Conservation (phyloP, 2,329 filamentous ascomycete genomes). For the Clonostachys byssicola region DNA sequence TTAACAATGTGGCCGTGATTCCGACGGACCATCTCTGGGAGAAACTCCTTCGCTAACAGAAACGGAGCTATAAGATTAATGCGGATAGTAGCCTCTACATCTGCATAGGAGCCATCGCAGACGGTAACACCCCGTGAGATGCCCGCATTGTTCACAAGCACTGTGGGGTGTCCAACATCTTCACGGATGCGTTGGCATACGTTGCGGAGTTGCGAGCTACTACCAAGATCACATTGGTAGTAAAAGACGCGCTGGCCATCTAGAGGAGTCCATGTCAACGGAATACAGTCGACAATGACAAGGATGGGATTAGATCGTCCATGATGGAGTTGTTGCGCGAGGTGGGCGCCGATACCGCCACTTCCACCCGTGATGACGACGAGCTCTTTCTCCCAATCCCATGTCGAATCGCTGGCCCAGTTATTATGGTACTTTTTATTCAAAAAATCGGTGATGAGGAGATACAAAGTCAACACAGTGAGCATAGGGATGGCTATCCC, state of each 20-base stretch:
- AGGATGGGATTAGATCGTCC: slow-evolving; percentile 2
- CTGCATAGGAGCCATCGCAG: slow-evolving; percentile 49
- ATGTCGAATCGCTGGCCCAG: slow-evolving; percentile 29
- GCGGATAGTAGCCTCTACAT: slow-evolving; percentile 64
- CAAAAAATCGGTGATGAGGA: background rate
- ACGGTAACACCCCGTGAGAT: slow-evolving; percentile 58
- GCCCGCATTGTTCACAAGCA: slow-evolving; percentile 71
- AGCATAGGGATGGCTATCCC: slow-evolving; percentile 30
- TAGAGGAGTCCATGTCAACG: too few species aligned
- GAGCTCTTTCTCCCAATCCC: slow-evolving; percentile 66
- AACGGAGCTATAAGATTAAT: slow-evolving; percentile 68
- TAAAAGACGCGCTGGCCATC: slow-evolving; percentile 44
- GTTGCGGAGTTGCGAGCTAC: slow-evolving; percentile 42
- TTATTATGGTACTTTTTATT: slow-evolving; percentile 14
- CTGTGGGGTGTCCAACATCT: slow-evolving; percentile 58
- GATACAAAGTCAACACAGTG: slow-evolving; percentile 33
- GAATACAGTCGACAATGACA: too few species aligned
- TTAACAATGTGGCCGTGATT: slow-evolving; percentile 74
- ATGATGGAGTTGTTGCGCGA: slow-evolving; percentile 55
- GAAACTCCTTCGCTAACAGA: slow-evolving; percentile 60
- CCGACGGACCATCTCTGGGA: slow-evolving; percentile 56
- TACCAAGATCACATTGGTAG: slow-evolving; percentile 68
- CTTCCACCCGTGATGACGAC: slow-evolving; percentile 73
- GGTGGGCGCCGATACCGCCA: slow-evolving; percentile 65
- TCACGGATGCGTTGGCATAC: slow-evolving; percentile 48